These are phyloP conservation scores for Puccinia polysora DNA, from an alignment of 1,284 basidiomycete genomes.

Conservation along the genomic window DNA sequence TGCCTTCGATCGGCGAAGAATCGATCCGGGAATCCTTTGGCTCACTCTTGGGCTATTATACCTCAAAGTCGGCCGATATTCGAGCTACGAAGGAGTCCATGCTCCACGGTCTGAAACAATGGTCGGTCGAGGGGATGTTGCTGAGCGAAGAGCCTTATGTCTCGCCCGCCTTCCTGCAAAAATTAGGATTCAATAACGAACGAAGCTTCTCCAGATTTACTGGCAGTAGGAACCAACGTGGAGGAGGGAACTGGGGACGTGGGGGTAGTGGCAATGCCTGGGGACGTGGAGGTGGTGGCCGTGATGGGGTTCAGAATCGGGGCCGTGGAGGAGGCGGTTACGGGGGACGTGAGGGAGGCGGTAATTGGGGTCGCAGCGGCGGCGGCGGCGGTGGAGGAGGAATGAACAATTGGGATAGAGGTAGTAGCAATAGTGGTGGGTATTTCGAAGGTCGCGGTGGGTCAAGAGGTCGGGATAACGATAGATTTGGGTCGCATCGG, in stretches of 20 bases:
- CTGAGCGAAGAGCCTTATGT: constrained; percentile 59
- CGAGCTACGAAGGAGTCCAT: constrained; percentile 58
- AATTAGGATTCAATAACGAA: constrained; percentile 51
- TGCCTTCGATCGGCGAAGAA: constrained; percentile 59
- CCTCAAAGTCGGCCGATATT: constrained; percentile 59
- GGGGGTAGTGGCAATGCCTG: neutral
- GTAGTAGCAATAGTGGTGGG: too few species aligned
- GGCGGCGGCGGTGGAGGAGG: constrained; percentile 13
- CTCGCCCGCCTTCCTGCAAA: constrained; percentile 57
- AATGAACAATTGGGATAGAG: too few species aligned
- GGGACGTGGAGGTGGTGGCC: neutral
- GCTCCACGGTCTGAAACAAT: constrained; percentile 63
- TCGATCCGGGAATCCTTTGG: constrained; percentile 65
- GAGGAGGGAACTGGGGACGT: neutral
- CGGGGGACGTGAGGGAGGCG: too few species aligned
- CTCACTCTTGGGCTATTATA: constrained; percentile 73
- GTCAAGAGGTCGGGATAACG: neutral
- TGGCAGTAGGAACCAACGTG: neutral
- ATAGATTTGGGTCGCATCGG: too few species aligned
- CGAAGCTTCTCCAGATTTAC: neutral
- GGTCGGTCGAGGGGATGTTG: constrained; percentile 62
- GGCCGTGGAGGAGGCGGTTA: neutral
- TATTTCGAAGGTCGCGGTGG: constrained; percentile 1
- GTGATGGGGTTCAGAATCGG: constrained; percentile 13
- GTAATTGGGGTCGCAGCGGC: neutral